Evolutionary conservation across 2,329 filamentous ascomycete genomes (phyloP), one percentile per base, ranked within the genome.

Genomic region (Penicillium thymicola): DNA sequence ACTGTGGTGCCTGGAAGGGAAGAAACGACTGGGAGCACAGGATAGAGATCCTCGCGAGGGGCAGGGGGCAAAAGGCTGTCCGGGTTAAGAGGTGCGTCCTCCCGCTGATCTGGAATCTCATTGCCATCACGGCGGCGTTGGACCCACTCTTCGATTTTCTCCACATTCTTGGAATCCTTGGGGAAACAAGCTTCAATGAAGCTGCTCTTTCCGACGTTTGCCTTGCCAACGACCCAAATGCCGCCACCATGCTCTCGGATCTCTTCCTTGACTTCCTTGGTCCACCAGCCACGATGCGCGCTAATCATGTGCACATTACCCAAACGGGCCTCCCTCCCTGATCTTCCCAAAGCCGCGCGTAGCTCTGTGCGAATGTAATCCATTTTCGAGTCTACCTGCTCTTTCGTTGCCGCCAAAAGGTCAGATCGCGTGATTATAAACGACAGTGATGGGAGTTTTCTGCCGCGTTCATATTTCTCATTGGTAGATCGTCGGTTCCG

Each of bases 221-320:
- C 91, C 74, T 96, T 97, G n/a, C 94, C 94, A 3, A 99, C 89
- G 80, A 99, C 87, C 93, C 94, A 99, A 16, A 89, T 88, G 16
- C 87, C 94, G 5, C 93, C 93, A 4, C 91, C 92, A 47, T 90
- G 84, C 42, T 86, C 77, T 82, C 86, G 92, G 45, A 99, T 92
- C 46, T 92, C 88, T 64, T 96, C 87, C 72, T 90, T 96, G 54
- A 99, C 77, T 48, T 89, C 80, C 63, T 84, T 89, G 0, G 92
- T 96, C 90, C 93, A 97, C 94, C 95, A 99, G 10, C 84, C 83
- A 57, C 90, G 82, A 68, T 89, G 89, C 10, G 93, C 86, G 67
- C 92, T 97, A 41, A 99, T 92, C 69, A 91, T 91, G 60, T 84
- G 82, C 11, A 97, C 79, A 67, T 96, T 97, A 0, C 93, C 93